These are phyloP conservation scores for Mycena venus DNA, from an alignment of 768 basidiomycete genomes.

Conservation along the genomic window DNA sequence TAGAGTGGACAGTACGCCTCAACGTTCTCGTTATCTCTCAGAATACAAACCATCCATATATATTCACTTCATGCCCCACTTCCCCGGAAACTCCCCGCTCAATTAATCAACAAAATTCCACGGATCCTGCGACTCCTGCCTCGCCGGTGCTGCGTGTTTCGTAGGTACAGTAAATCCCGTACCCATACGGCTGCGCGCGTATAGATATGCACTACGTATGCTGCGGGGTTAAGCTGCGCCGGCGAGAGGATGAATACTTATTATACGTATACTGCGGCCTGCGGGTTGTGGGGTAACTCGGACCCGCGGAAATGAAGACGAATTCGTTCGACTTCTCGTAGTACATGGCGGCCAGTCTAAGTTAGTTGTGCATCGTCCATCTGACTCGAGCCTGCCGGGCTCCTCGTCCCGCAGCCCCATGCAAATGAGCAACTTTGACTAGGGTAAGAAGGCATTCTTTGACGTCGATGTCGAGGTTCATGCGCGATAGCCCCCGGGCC, in stretches of 20 bases:
- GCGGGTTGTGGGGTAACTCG: not conserved
- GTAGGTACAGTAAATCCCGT: not conserved
- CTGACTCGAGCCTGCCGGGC: not conserved
- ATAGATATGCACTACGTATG: not conserved
- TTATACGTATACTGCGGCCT: not conserved
- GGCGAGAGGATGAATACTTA: too few species aligned
- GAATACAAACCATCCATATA: too few species aligned
- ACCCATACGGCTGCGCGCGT: not conserved
- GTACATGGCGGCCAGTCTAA: not conserved
- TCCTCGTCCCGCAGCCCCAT: not conserved
- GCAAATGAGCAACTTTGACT: too few species aligned
- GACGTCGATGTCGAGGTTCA: too few species aligned
- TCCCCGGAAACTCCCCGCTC: not conserved
- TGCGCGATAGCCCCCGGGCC: too few species aligned
- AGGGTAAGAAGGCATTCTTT: not conserved
- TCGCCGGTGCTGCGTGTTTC: not conserved
- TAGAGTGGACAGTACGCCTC: too few species aligned
- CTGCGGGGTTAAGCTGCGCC: not conserved
- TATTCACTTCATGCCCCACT: not conserved
- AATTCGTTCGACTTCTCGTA: not conserved
- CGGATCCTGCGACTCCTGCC: not conserved
- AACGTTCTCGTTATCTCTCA: too few species aligned
- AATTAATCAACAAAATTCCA: too few species aligned
- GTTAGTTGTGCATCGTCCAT: not conserved
- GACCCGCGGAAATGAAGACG: not conserved